phyloP scores from a whole-genome alignment of 192 early-diverging fungal species.

The Tieghemiomyces parasiticus region DNA sequence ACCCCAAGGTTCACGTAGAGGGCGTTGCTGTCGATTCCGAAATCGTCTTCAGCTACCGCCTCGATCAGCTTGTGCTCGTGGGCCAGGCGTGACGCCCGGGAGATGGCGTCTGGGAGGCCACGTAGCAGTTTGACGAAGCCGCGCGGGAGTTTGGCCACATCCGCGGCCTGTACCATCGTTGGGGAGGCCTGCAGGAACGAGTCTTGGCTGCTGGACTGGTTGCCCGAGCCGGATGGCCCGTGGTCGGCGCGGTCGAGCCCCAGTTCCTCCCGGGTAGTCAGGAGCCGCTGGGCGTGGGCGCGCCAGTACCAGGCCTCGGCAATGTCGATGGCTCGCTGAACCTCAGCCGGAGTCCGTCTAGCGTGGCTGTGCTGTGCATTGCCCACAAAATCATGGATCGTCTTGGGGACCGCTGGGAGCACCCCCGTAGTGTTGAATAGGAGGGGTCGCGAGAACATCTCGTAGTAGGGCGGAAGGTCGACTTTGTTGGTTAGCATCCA shows the following conservation, averaged over 20 bases:
- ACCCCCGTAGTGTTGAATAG: constrained; percentile 38
- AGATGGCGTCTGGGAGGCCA: constrained; percentile 32
- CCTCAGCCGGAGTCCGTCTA: constrained; percentile 12
- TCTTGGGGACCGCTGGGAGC: constrained; percentile 35
- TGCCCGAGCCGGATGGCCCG: too few relatives aligned
- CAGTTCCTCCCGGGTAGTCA: constrained; percentile 29
- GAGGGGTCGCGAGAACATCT: constrained; percentile 30
- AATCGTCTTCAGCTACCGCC: constrained; percentile 26
- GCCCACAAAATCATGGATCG: constrained; percentile 31
- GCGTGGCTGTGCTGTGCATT: constrained; percentile 18
- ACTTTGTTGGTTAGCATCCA: constrained; percentile 35
- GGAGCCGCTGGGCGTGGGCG: constrained; percentile 36
- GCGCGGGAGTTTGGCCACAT: constrained; percentile 22
- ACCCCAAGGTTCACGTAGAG: constrained; percentile 18
- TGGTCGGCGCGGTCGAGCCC: constrained; percentile 14
- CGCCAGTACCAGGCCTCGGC: constrained; percentile 53
- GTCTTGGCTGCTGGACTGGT: too few relatives aligned
- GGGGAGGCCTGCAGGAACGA: constrained; percentile 8
- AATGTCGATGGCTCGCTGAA: constrained; percentile 19
- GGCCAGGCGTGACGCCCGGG: constrained; percentile 27
- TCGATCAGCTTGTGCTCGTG: constrained; percentile 22
- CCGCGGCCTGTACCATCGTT: constrained; percentile 14
- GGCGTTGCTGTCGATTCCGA: constrained; percentile 22
- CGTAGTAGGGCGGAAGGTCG: constrained; percentile 33
- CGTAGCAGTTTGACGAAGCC: constrained; percentile 29